These are phyloP conservation scores for Beauveria scarabaeidicola DNA, from an alignment of 2,329 filamentous ascomycete species.

Conservation along the genomic window DNA sequence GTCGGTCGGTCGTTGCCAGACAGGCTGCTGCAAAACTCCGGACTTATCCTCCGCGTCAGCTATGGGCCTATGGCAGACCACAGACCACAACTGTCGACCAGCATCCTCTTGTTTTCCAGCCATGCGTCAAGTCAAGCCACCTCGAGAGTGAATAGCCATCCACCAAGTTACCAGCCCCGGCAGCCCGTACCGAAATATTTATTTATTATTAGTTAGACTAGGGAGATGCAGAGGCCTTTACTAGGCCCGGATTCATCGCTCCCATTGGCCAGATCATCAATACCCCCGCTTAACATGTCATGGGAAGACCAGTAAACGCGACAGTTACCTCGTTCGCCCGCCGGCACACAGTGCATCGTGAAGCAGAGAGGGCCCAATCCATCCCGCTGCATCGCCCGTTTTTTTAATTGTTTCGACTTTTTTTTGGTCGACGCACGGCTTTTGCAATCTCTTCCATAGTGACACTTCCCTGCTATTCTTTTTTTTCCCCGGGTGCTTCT, in stretches of 20 bases:
- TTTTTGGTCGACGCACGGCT: not conserved
- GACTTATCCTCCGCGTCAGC: not conserved
- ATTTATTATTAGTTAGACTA: not conserved
- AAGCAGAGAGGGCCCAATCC: not conserved
- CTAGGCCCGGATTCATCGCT: constrained; percentile 12
- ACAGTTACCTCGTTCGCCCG: not conserved
- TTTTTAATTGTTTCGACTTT: constrained; percentile 6
- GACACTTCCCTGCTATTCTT: not conserved
- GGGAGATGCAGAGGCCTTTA: constrained; percentile 1
- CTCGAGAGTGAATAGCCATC: too few species aligned
- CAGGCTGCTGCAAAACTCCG: not conserved
- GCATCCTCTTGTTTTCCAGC: not conserved
- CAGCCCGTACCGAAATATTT: too few species aligned
- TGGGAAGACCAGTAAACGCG: constrained; percentile 22
- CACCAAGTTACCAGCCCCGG: too few species aligned
- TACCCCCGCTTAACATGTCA: constrained; percentile 32
- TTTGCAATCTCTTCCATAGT: not conserved
- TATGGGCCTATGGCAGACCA: too few species aligned
- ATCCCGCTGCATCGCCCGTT: constrained; percentile 4
- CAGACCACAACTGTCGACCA: too few species aligned
- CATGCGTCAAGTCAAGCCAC: too few species aligned
- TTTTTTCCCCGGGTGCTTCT: not conserved
- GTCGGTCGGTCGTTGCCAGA: too few species aligned
- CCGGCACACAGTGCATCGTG: not conserved
- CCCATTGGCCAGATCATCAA: constrained; percentile 23